phyloP scores from a whole-genome alignment of 176 grass and related monocot genomes.

The Oryza brachyantha region DNA sequence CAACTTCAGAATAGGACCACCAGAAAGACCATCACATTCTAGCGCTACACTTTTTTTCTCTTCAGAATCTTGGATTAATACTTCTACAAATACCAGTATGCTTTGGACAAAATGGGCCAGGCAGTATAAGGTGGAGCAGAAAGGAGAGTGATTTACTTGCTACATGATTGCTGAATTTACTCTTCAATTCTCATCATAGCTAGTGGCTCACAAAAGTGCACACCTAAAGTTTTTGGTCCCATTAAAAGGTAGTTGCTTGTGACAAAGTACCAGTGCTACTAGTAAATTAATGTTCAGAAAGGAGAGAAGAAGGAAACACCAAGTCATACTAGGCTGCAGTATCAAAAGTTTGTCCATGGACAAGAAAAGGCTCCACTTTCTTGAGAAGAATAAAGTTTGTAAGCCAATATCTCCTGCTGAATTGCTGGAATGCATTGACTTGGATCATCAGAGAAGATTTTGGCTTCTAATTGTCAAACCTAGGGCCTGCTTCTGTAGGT shows the following conservation, averaged over 20 bases:
- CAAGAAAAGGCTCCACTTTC: conserved; percentile 41
- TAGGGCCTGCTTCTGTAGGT: conserved; percentile 28
- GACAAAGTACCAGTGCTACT: conserved; percentile 33
- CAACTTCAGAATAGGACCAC: not conserved
- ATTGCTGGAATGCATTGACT: conserved; percentile 39
- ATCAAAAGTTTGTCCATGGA: conserved; percentile 16
- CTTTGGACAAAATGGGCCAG: not conserved
- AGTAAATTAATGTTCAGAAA: conserved; percentile 18
- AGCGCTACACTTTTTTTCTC: not conserved
- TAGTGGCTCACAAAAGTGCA: conserved; percentile 39
- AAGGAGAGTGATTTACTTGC: conserved; percentile 20
- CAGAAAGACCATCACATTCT: not conserved
- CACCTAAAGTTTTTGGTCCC: conserved; percentile 29
- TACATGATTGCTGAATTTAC: conserved; percentile 27
- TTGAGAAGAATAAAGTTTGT: conserved; percentile 44
- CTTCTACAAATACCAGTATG: not conserved
- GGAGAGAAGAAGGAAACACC: not conserved
- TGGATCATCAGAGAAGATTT: not conserved
- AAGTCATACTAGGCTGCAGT: not conserved
- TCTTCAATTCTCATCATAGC: conserved; percentile 28
- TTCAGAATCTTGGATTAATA: not conserved
- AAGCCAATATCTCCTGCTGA: conserved; percentile 16
- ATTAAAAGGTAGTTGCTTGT: conserved; percentile 25
- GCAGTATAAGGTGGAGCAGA: not conserved
- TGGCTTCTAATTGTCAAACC: conserved; percentile 44